Conservation (phyloP, 257 asterid genomes). For the Solanum stenotomum region DNA sequence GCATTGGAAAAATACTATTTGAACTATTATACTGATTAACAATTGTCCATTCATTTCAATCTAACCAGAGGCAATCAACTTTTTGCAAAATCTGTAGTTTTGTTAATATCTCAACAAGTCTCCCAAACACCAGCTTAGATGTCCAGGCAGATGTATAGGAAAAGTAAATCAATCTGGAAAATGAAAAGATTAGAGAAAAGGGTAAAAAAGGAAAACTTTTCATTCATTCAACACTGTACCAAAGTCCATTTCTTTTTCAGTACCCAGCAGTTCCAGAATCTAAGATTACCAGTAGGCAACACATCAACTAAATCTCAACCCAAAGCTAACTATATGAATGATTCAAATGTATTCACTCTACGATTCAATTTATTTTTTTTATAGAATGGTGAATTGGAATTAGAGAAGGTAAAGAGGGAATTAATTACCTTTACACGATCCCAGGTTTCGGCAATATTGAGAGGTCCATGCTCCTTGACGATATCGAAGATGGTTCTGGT, state of each 20-base stretch:
- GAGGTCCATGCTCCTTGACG: slow-evolving; percentile 87
- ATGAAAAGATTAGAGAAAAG: not conserved
- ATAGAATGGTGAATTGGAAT: not conserved
- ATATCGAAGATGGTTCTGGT: slow-evolving; percentile 72
- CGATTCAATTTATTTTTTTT: not conserved
- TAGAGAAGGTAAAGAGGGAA: not conserved
- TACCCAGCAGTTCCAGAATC: not conserved
- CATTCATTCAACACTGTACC: not conserved
- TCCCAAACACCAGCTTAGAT: not conserved
- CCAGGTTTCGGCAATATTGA: slow-evolving; percentile 80
- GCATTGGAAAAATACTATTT: not conserved
- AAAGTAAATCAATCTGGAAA: not conserved
- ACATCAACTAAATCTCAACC: not conserved
- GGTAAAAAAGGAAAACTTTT: not conserved
- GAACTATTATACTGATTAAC: not conserved
- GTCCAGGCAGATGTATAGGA: not conserved
- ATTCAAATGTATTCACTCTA: not conserved
- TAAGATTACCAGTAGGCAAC: not conserved
- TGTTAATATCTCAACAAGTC: not conserved
- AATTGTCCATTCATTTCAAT: not conserved
- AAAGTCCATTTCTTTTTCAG: not conserved
- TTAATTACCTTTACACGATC: slow-evolving; percentile 72
- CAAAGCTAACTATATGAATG: not conserved
- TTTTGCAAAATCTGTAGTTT: not conserved
- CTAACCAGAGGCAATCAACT: not conserved